Conservation (phyloP, 148 eudicot genomes). For the Rhododendron griersonianum region DNA sequence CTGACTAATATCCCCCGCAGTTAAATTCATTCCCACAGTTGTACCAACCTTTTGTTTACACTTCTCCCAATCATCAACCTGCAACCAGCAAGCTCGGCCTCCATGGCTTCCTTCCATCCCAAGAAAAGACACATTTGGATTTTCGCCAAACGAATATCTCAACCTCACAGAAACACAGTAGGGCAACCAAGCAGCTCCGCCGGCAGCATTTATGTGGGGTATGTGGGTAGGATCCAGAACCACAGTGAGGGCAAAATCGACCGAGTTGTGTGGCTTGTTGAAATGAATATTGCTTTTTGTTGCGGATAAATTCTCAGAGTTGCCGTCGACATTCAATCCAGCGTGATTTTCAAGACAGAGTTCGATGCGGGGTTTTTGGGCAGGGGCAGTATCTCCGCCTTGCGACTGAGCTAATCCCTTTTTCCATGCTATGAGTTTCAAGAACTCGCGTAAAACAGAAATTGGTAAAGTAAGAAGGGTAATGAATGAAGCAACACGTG, state of each 20-base stretch:
- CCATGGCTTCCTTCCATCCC: conserved; percentile 99
- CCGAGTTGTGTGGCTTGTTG: conserved; percentile 67
- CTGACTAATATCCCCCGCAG: conserved; percentile 57
- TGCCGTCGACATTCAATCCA: conserved; percentile 65
- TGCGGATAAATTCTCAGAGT: conserved; percentile 53
- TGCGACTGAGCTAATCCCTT: conserved; percentile 81
- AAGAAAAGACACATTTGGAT: conserved; percentile 53
- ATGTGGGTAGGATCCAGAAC: conserved; percentile 89
- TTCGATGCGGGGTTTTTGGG: conserved; percentile 91
- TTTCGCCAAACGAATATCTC: conserved; percentile 76
- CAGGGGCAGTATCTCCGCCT: conserved; percentile 76
- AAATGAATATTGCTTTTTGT: conserved; percentile 91
- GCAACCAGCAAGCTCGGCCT: conserved; percentile 83
- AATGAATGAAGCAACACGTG: conserved; percentile 97
- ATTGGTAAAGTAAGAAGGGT: conserved; percentile 96
- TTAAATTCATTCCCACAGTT: conserved; percentile 49
- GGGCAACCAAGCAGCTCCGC: conserved; percentile 96
- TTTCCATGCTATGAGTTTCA: conserved; percentile 94
- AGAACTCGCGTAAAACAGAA: conserved; percentile 76
- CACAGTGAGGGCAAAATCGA: conserved; percentile 86
- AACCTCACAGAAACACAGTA: conserved; percentile 89
- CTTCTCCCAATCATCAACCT: conserved; percentile 81
- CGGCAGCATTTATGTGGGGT: conserved; percentile 83
- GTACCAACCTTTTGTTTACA: conserved; percentile 75
- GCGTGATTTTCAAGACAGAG: conserved; percentile 92